These are phyloP conservation scores for Fragilariopsis cylindrus DNA, from an alignment of 108 stramenopile species.

Conservation along the genomic window DNA sequence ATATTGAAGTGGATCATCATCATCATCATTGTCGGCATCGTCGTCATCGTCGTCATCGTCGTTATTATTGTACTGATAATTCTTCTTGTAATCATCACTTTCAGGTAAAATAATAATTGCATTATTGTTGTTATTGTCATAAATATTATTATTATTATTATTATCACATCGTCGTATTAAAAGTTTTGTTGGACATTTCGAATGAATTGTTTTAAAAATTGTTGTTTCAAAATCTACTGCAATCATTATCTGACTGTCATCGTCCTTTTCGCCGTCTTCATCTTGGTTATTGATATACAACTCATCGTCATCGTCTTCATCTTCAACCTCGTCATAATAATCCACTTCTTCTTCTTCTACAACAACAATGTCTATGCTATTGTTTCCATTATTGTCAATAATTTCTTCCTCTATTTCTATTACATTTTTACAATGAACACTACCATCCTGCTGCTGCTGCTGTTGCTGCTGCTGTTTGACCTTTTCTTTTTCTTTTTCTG, in stretches of 20 bases:
- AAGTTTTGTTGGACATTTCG: conserved; percentile 34
- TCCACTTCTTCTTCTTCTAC: background rate
- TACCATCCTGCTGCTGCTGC: background rate
- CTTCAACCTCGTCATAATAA: background rate
- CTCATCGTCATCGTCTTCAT: background rate
- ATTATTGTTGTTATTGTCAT: no score
- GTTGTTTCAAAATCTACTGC: background rate
- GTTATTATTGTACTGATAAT: background rate
- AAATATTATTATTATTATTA: no score
- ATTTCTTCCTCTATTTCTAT: no score
- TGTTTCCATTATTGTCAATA: no score
- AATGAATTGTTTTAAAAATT: background rate
- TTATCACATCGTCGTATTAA: conserved; percentile 29
- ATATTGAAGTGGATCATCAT: background rate
- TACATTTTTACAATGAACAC: no score
- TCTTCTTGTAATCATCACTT: conserved; percentile 2
- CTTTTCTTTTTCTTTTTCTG: background rate
- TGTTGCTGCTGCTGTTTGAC: background rate
- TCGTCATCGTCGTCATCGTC: background rate
- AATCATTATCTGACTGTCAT: background rate
- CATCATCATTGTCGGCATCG: background rate
- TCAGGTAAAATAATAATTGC: conserved; percentile 4
- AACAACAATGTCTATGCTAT: no score
- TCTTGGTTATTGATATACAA: background rate
- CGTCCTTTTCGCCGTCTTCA: background rate